Evolutionary conservation across 2,329 filamentous ascomycete species (phyloP).

Genomic region (Blastomyces percursus): DNA sequence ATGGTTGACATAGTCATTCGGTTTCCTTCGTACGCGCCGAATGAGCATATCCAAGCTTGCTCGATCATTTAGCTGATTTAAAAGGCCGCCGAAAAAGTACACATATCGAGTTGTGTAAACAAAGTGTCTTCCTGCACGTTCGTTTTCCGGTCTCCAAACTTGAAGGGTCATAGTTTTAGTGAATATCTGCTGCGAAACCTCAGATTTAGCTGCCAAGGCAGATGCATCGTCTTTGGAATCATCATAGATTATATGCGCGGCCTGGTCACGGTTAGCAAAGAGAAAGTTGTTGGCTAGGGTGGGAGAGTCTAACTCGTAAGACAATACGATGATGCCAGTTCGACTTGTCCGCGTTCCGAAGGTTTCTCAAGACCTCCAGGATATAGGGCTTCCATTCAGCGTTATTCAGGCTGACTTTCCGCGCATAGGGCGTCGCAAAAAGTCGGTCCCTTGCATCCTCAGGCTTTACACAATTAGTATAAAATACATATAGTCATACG

Average conservation of each 20-base stretch:
- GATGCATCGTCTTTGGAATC: slow-evolving; percentile 42
- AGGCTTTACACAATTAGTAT: slow-evolving; percentile 28
- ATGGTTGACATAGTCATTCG: slow-evolving; percentile 60
- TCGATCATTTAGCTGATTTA: slow-evolving; percentile 65
- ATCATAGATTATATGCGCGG: slow-evolving; percentile 52
- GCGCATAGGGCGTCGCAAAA: slow-evolving; percentile 44
- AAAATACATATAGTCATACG: slow-evolving; percentile 16
- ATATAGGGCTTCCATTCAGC: slow-evolving; percentile 52
- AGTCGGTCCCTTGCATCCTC: slow-evolving; percentile 41
- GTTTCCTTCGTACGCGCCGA: slow-evolving; percentile 68
- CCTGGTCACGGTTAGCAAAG: slow-evolving; percentile 19
- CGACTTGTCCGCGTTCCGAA: slow-evolving; percentile 67
- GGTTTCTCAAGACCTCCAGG: slow-evolving; percentile 45
- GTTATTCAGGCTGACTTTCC: slow-evolving; percentile 40
- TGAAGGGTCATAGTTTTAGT: slow-evolving; percentile 93
- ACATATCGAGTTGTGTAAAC: slow-evolving; percentile 85
- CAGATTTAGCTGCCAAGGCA: slow-evolving; percentile 56
- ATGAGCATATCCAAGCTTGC: slow-evolving; percentile 65
- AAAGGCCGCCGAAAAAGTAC: slow-evolving; percentile 64
- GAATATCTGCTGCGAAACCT: slow-evolving; percentile 73
- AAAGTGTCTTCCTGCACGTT: slow-evolving; percentile 74
- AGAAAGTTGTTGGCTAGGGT: slow-evolving; percentile 22
- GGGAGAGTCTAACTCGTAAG: slow-evolving; percentile 48
- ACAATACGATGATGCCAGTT: slow-evolving; percentile 95
- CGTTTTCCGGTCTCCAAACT: slow-evolving; percentile 88